These are phyloP conservation scores for Monilinia fructigena DNA, from an alignment of 2,329 filamentous ascomycete genomes.

Conservation along the genomic window DNA sequence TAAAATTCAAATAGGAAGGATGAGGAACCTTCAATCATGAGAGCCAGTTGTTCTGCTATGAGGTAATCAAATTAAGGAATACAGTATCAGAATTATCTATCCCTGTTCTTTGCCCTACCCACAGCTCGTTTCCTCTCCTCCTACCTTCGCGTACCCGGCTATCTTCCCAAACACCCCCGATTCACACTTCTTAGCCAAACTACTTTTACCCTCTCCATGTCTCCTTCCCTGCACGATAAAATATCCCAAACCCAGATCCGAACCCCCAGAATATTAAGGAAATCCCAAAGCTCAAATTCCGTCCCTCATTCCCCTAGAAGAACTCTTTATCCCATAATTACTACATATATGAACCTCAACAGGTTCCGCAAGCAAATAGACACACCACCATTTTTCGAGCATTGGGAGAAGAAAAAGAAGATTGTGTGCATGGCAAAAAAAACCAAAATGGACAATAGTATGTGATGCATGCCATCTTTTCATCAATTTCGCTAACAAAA, in stretches of 20 bases:
- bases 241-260: conserved; percentile 40
- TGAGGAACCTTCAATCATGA: background rate
- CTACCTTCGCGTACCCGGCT: background rate
- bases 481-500: conserved; percentile 18
- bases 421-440: background rate
- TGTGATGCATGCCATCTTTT: conserved; percentile 18
- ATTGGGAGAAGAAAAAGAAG: conserved; percentile 2
- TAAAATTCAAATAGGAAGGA: background rate
- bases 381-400: conserved; percentile 7
- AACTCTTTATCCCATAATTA: conserved; percentile 18
- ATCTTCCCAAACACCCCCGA: background rate
- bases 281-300: conserved; percentile 15
- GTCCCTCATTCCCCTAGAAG: background rate
- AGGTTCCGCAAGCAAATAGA: background rate
- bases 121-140: conserved; percentile 46
- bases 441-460: conserved; percentile 4
- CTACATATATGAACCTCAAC: conserved; percentile 17
- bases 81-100: conserved; percentile 19
- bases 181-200: conserved; percentile 4
- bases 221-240: conserved; percentile 36
- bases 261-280: background rate
- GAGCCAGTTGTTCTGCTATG: conserved; percentile 1
- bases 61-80: conserved; percentile 17
- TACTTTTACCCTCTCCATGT: background rate
- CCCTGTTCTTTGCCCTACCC: conserved; percentile 27